Base-by-base conservation (phyloP, 257 asterid species). In the Leptodermis oblonga region DNA sequence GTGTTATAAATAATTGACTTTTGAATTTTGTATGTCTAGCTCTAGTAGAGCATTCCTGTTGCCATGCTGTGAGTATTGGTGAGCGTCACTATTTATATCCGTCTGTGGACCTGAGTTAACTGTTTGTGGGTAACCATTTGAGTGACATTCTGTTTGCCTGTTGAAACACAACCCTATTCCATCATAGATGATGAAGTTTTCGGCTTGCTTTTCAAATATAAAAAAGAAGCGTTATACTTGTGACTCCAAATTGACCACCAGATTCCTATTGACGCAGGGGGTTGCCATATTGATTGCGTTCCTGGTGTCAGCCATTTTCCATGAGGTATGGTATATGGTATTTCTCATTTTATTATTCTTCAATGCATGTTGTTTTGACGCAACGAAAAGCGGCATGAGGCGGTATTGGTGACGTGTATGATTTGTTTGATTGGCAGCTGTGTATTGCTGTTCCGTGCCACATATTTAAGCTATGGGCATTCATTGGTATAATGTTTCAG, bases 381-480 rank as follows among this genome's bases (percentile, higher is more conserved):
- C 10, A 52, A 14, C 31, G 59, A 43, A 20, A 53, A 14, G 22
- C 20, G 39, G 17, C 34, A 7, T 25, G 23, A 34, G 15, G 18
- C 58, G 46, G 62, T 26, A 54, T 48, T 42, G 51, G 34, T 63
- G 62, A 36, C 65, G 54, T 56, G 48, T 26, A 14, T 62, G 23
- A 52, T 20, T 62, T 80, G 49, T 73, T 69, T 74, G 55, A 65
- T 72, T 66, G 70, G 78, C 92, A 94, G 99, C 75, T 94, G 65
- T 94, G 97, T 22, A 76, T 94, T 72, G 99, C 97, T 28, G 97
- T 94, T 67, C 99, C 99, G 58, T 94, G 97, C 83, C 99, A 87
- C 78, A 86, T 91, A 67, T 91, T 91, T 89, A 94, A 86, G 88
- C 83, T 87, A 59, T 94, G 99, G 99, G 97, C 97, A 41, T 94